Base-by-base conservation (phyloP, 177 flowering plant genomes). In the Telopea speciosissima region DNA sequence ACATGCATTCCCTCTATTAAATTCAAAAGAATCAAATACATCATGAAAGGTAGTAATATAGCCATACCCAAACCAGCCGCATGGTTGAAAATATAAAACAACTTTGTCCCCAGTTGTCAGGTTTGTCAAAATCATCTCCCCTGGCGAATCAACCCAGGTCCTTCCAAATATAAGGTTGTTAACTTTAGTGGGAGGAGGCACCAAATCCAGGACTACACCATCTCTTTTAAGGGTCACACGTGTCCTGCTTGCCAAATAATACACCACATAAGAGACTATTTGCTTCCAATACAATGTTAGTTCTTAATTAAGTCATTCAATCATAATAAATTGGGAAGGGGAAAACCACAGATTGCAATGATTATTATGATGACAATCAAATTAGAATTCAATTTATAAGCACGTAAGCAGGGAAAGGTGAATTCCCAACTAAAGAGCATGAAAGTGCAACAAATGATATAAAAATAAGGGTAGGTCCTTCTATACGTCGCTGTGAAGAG, bases 21-120 rank as follows among this genome's bases (percentile, higher is more conserved):
- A 3, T 23, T 9, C 26, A n/a, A 62, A 25, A 44, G 25, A 36
- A 36, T 36, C 40, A 36, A 8, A 36, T 17, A 42, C 54, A 67
- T 9, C 17, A 66, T 1, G 73, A 56, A 12, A 63, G 13, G 62
- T 56, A 73, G 60, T 45, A 49, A 24, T 11, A 19, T 60, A 26
- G 26, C 28, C 79, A 72, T 88, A 88, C 96, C 96, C 96, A 73
- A 90, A 90, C 96, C 96, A 90, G 56, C 96, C 96, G 75, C 96
- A 90, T 40, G 91, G 92, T 79, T 90, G 96, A 76, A 90, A 90
- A 71, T 80, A 83, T 33, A 90, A 75, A 11, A 90, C 89, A 63
- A 79, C 91, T 82, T 89, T 88, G 81, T 90, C 96, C 23, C 92
- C 93, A 19, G 96, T 90, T 13, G 90, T 87, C 80, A 87, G 42